phyloP scores from a whole-genome alignment of 345 rosid species.

The rapeseed (Brassica napus) region Da-Ae NC_063437.1:18508501-18509000 shows the following conservation, averaged over 20 bases:
- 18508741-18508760: background rate
- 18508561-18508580: background rate
- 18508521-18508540: background rate
- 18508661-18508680: background rate
- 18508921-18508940: background rate
- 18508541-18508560: background rate
- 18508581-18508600: background rate
- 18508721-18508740: background rate
- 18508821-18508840: background rate
- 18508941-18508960: background rate
- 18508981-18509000: background rate
- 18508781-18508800: background rate
- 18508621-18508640: background rate
- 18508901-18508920: background rate
- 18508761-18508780: background rate
- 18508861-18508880: background rate
- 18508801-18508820: background rate
- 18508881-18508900: background rate
- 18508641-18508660: background rate
- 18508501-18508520: conserved; percentile 1
- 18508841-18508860: background rate
- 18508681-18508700: background rate
- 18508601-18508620: background rate
- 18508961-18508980: background rate
- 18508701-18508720: background rate